A percentile compares a stretch with the other conserved stretches of the same genome.
These are phyloP conservation scores for Fusarium sp. DNA, from an alignment of 2,329 filamentous ascomycete genomes.

Conservation along the genomic window DNA sequence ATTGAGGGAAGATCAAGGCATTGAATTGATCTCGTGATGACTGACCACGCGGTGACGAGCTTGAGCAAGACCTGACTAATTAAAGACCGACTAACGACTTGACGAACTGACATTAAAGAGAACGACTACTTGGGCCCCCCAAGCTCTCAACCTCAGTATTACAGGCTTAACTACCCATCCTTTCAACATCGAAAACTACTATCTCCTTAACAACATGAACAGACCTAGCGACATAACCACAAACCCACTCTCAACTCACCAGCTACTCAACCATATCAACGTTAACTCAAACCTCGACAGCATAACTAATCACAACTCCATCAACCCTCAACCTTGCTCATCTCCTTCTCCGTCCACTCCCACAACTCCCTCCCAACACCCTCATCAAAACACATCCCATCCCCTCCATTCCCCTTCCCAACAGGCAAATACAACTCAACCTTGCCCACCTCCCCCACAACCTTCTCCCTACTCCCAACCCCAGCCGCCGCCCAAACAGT, in stretches of 20 bases:
- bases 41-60: background rate
- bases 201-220: background rate
- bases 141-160: background rate
- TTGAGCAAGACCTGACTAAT: background rate
- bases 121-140: background rate
- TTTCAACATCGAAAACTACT: background rate
- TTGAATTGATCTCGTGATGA: background rate
- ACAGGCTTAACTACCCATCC: too few species aligned
- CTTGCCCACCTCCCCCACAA: slow-evolving; percentile 15
- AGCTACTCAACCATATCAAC: background rate
- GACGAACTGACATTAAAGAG: background rate
- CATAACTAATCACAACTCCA: background rate
- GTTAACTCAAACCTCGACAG: background rate
- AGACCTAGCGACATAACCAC: background rate
- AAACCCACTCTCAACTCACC: background rate
- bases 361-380: slow-evolving; percentile 49
- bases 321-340: slow-evolving; percentile 18
- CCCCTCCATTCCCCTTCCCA: slow-evolving; percentile 33
- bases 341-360: slow-evolving; percentile 48
- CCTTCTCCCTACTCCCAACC: slow-evolving; percentile 17
- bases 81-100: background rate
- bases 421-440: slow-evolving; percentile 45
- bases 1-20: slow-evolving; percentile 33
- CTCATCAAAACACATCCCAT: slow-evolving; percentile 40
- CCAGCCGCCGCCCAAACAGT: slow-evolving; percentile 47